Percentiles rank a stretch among this genome's conserved stretches.
These are phyloP conservation scores for Coprinellus aureogranulatus DNA, from an alignment of 768 basidiomycete species.

Conservation along the genomic window DNA sequence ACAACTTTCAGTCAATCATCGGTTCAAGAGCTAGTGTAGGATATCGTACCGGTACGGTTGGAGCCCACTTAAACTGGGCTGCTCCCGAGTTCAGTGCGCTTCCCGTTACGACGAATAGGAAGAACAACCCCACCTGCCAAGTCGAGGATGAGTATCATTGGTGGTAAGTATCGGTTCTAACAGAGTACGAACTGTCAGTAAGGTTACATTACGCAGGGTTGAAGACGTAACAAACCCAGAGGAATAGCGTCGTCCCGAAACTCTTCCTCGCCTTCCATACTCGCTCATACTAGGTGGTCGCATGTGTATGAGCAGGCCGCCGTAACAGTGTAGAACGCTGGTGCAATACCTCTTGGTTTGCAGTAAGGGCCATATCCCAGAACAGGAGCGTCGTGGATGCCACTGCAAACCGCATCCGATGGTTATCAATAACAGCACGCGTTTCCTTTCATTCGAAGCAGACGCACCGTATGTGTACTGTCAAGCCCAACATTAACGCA, in stretches of 20 bases:
- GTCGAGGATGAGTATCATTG: slow-evolving; percentile 18
- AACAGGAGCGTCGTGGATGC: slow-evolving; percentile 23
- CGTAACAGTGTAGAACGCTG: neutral
- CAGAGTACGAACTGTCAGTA: too few species aligned
- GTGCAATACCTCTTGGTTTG: slow-evolving; percentile 17
- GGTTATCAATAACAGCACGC: neutral
- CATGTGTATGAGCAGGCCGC: neutral
- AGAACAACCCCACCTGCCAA: slow-evolving; percentile 10
- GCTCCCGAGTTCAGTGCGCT: neutral
- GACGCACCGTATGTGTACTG: slow-evolving; percentile 14
- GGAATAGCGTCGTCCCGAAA: slow-evolving; percentile 20
- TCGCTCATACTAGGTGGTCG: slow-evolving; percentile 10
- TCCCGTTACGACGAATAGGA: neutral
- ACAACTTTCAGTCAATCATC: neutral
- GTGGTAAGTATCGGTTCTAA: slow-evolving; percentile 24
- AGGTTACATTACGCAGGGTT: neutral
- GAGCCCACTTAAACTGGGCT: slow-evolving; percentile 20
- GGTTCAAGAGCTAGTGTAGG: neutral
- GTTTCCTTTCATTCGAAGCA: neutral
- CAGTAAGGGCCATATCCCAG: slow-evolving; percentile 21
- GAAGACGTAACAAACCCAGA: slow-evolving; percentile 15
- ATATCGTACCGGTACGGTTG: slow-evolving; percentile 15
- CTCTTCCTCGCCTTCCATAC: slow-evolving; percentile 22
- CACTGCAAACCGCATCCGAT: slow-evolving; percentile 11
- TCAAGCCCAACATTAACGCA: neutral